These are phyloP conservation scores for Monosporascus sp. DNA, from an alignment of 2,329 filamentous ascomycete species.

Conservation along the genomic window DNA sequence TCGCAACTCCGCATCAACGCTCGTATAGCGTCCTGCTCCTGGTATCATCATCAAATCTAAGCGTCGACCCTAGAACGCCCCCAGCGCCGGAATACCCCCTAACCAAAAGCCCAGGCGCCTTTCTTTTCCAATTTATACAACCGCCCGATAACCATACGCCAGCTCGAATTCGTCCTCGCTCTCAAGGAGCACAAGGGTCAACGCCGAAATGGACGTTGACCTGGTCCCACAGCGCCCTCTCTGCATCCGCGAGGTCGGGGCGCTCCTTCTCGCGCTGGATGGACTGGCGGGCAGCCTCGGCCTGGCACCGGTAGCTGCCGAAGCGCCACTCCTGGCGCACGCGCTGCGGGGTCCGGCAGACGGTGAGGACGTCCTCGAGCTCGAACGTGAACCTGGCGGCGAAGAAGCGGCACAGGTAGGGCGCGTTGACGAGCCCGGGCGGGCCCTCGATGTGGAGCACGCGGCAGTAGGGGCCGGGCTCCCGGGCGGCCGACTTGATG, in stretches of 20 bases:
- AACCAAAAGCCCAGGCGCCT: no score
- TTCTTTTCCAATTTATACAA: no score
- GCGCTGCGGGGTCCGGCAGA: constrained; percentile 3
- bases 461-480: constrained; percentile 31
- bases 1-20: no score
- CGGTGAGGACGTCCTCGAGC: constrained; percentile 36
- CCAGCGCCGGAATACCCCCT: no score
- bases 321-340: constrained; percentile 46
- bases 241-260: background rate
- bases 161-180: no score
- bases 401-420: constrained; percentile 36
- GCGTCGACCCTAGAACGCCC: no score
- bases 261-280: constrained; percentile 10
- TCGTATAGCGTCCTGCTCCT: no score
- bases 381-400: constrained; percentile 39
- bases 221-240: constrained; percentile 3
- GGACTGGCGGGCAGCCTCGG: constrained; percentile 36
- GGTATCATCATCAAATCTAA: no score
- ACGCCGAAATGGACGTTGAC: constrained; percentile 12
- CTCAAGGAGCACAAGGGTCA: constrained; percentile 11
- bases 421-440: constrained; percentile 36
- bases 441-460: constrained; percentile 47
- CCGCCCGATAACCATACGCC: no score
- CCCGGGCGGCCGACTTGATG: constrained; percentile 34
- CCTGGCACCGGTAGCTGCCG: constrained; percentile 50